These are phyloP conservation scores for Fraxinus sp. DNA, from an alignment of 305 asterid genomes.

Conservation along the genomic window DNA sequence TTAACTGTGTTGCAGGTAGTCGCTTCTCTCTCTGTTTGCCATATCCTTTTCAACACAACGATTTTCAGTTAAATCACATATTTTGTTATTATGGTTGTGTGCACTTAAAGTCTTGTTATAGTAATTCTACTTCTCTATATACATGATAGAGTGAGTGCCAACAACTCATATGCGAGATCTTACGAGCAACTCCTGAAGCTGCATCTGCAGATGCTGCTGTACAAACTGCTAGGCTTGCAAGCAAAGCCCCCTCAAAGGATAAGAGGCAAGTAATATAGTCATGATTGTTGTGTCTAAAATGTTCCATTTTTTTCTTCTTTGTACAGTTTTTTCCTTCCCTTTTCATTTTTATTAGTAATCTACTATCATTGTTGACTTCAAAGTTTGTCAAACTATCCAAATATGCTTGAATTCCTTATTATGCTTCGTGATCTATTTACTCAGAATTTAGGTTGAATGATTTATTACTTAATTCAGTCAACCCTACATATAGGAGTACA, in stretches of 20 bases:
- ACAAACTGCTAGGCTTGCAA: conserved; percentile 96
- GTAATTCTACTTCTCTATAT: conserved; percentile 17
- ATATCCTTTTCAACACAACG: conserved; percentile 8
- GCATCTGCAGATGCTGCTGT: conserved; percentile 98
- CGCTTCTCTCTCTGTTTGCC: conserved; percentile 25
- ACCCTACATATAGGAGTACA: neutral
- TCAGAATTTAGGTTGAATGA: neutral
- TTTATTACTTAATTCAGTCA: neutral
- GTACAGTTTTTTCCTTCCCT: conserved; percentile 9
- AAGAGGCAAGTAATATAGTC: conserved; percentile 64
- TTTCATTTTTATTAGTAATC: conserved; percentile 1
- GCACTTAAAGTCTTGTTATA: neutral
- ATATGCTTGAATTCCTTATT: neutral
- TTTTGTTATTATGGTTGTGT: conserved; percentile 14
- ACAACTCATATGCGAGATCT: conserved; percentile 96
- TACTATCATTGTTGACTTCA: neutral
- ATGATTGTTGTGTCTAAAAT: conserved; percentile 21
- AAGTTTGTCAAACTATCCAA: neutral
- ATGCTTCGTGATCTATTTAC: neutral
- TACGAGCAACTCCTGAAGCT: conserved; percentile 99
- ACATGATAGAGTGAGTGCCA: conserved; percentile 93
- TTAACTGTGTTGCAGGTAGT: conserved; percentile 90
- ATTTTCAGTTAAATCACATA: conserved; percentile 18
- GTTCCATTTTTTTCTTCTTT: neutral
- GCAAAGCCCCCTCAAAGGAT: conserved; percentile 85